Base-by-base conservation (phyloP, 257 asterid genomes). In the Lavandula angustifolia region DNA sequence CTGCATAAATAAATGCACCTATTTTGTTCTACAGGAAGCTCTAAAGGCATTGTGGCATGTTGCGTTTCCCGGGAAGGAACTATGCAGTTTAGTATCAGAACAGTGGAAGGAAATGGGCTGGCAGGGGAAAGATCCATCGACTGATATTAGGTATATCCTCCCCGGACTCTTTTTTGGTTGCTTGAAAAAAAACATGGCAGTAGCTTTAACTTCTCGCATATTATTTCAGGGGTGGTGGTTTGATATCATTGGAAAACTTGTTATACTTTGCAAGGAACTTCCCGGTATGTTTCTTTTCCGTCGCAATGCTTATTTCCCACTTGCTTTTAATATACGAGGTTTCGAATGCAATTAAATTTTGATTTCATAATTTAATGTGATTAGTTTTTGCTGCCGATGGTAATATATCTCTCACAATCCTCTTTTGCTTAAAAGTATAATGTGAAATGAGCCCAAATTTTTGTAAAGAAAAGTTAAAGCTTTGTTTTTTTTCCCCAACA, bases 61-160 rank as follows among this genome's bases (percentile, higher is more conserved):
- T 64, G 84, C 98, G 70, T 94, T 90, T 77, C 99, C 99, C 12
- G 89, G 78, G 69, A 89, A 87, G 77, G 85, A 84, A 70, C 88
- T 90, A 34, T 68, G 9, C 11, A 89, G 96, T 73, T 81, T 90
- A 76, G 78, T 94, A 79, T 90, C 99, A 51, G 99, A 94, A 70
- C 98, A 90, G 79, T 94, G 99, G 99, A 94, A 94, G 75, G 96
- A 94, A 75, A 94, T 94, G 99, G 99, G 99, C 71, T 94, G 99
- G 99, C 99, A 94, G 77, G 99, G 99, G 46, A 94, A 94, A 83
- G 99, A 94, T 77, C 99, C 99, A 27, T 87, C 99, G 33, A 94
- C 99, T 62, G 99, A 94, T 84, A 90, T 94, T 76, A 80, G 99
- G 99, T 88, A 40, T 8, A 66, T 51, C 72, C 55, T 66, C 18